phyloP scores from a whole-genome alignment of 129 eudicot species.

The Saposhnikovia divaricata region DNA sequence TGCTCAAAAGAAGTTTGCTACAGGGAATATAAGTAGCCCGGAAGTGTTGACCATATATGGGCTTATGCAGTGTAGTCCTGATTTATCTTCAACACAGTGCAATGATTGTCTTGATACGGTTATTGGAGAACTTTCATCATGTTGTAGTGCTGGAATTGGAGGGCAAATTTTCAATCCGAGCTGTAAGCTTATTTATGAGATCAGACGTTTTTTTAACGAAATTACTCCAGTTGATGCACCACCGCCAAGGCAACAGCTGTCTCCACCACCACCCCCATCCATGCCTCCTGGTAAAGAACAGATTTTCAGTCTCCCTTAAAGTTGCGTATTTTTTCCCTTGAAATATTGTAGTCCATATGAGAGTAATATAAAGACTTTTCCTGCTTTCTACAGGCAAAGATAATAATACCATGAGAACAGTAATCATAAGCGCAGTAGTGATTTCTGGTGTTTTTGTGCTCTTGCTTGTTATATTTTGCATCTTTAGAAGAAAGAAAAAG shows the following conservation, averaged over 20 bases:
- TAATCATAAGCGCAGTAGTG: not conserved
- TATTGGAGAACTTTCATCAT: not conserved
- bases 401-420: not conserved
- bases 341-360: not conserved
- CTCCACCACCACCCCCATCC: not conserved
- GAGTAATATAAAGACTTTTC: not conserved
- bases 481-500: not conserved
- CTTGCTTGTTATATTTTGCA: not conserved
- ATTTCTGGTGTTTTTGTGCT: not conserved
- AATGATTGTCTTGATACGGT: constrained; percentile 3
- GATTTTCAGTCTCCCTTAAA: not conserved
- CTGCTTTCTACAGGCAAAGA: not conserved
- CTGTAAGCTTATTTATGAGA: constrained; percentile 24
- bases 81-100: constrained; percentile 14
- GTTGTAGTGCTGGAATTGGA: constrained; percentile 7
- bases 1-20: not conserved
- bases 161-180: constrained; percentile 9
- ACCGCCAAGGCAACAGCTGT: not conserved
- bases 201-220: constrained; percentile 7
- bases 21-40: not conserved
- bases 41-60: constrained; percentile 4
- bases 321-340: not conserved
- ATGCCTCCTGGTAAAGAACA: not conserved
- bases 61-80: constrained; percentile 35
- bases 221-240: not conserved